Percentiles rank a stretch among this genome's conserved stretches.
Conservation (phyloP, 805 yeast species). For the Yarrowia hollandica region DNA sequence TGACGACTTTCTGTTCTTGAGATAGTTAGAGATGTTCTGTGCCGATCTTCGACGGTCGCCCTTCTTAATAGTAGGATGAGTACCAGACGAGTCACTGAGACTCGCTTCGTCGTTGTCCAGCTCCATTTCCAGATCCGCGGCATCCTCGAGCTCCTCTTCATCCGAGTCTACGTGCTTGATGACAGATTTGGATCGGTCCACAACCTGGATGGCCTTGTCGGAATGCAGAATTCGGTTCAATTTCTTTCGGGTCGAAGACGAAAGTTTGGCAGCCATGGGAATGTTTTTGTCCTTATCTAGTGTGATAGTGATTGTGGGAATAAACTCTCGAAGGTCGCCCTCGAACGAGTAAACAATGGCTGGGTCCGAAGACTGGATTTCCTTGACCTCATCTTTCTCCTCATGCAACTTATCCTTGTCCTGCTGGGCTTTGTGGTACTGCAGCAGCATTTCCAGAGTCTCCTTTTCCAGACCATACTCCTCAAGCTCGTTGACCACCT, state of each 20-base stretch:
- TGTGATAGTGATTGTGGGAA: slow-evolving; percentile 36
- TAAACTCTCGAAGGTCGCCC: slow-evolving; percentile 35
- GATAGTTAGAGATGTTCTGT: slow-evolving; percentile 11
- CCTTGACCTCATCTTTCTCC: slow-evolving; percentile 3
- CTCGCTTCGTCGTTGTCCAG: slow-evolving; percentile 13
- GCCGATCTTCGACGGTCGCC: slow-evolving; percentile 10
- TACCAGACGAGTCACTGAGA: slow-evolving; percentile 15
- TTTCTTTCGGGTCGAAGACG: slow-evolving; percentile 32
- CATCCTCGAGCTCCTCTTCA: slow-evolving; percentile 16
- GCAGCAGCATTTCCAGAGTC: slow-evolving; percentile 38
- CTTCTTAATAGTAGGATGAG: not conserved
- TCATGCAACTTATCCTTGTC: slow-evolving; percentile 19
- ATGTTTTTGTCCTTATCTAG: slow-evolving; percentile 33
- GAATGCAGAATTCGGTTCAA: slow-evolving; percentile 27
- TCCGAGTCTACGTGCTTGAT: slow-evolving; percentile 22
- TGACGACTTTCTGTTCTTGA: slow-evolving; percentile 1
- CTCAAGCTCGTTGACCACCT: slow-evolving; percentile 63
- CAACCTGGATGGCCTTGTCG: slow-evolving; percentile 20
- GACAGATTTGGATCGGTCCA: slow-evolving; percentile 7
- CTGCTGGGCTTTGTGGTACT: slow-evolving; percentile 32
- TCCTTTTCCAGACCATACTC: slow-evolving; percentile 57
- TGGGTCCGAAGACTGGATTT: slow-evolving; percentile 7
- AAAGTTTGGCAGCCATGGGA: slow-evolving; percentile 32
- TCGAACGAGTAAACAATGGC: slow-evolving; percentile 34
- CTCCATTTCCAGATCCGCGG: slow-evolving; percentile 10